A percentile compares a stretch with the other conserved stretches of the same genome.
Evolutionary conservation across 2,329 filamentous ascomycete genomes (phyloP).

Genomic region (Exserohilum turcica): DNA sequence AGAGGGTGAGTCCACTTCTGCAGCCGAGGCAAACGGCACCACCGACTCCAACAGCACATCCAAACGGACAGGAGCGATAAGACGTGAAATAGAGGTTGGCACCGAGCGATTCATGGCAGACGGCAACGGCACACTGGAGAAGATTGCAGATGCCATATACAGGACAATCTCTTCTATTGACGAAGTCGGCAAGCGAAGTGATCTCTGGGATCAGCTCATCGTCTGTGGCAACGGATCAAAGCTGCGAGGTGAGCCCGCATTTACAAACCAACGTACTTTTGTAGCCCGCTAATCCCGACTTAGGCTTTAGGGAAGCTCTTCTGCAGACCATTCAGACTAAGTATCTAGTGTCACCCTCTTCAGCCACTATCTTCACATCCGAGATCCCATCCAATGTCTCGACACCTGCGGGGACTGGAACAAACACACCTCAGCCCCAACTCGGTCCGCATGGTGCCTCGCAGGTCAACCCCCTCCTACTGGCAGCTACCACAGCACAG

Average conservation of each 20-base stretch:
- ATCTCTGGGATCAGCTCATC: constrained; percentile 90
- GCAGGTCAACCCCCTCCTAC: constrained; percentile 84
- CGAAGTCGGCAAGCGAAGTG: constrained; percentile 80
- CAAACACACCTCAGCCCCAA: constrained; percentile 80
- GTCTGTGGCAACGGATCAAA: constrained; percentile 86
- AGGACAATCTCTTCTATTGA: constrained; percentile 80
- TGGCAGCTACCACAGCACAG: constrained; percentile 82
- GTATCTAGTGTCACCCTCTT: constrained; percentile 88
- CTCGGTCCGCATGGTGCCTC: constrained; percentile 55
- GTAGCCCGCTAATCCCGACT: constrained; percentile 36
- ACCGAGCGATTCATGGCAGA: constrained; percentile 71
- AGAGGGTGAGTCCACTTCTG: constrained; percentile 31
- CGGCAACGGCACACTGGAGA: constrained; percentile 75
- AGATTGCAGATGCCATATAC: constrained; percentile 83
- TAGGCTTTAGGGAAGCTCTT: constrained; percentile 87
- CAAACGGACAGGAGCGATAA: constrained; percentile 43
- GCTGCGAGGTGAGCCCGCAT: constrained; percentile 58
- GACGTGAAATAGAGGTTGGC: constrained; percentile 74
- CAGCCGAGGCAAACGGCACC: constrained; percentile 37
- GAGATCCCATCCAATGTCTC: constrained; percentile 93
- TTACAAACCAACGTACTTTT: background rate
- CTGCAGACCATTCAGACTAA: constrained; percentile 77
- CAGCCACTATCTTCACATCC: constrained; percentile 94
- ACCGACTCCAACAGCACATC: constrained; percentile 20
- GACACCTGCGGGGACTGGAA: constrained; percentile 86